Evolutionary conservation across 2,329 filamentous ascomycete species (phyloP), one percentile per base, ranked within the genome.

Genomic region (Hypoxylon sp.): DNA sequence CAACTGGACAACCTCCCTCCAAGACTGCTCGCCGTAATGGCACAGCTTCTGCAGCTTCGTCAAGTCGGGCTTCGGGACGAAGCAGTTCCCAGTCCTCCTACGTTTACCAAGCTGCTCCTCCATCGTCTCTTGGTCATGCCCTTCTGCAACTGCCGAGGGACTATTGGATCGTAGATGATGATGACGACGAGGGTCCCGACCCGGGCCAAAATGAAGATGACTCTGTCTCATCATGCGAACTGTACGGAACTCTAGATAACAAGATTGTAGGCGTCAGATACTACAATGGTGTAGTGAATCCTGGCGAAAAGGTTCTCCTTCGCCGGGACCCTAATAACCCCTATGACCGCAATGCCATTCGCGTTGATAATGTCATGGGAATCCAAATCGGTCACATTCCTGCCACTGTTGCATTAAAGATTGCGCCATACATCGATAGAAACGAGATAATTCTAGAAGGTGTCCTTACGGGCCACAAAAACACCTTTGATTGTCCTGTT

Each of bases 371-470:
- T 78, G 92, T 95, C 13, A 86, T 92, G 75, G 87, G 89, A 14
- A 78, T 80, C 6, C 93, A 97, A 75, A 92, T 97, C 73, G 94
- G 94, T 0, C 93, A 97, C 79, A 83, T 97, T 44, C 91, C 92
- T 6, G 84, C 88, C 11, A 83, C 81, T 0, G 76, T 93, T 22
- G 93, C 90, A 0, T 81, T 84, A n/a, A 95, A 92, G 78, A 81
- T 97, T 59, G 89, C 92, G 0, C 87, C 86, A 1, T 94, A 93
- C 76, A 85, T 97, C 76, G 91, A 93, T 73, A 79, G 80, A 1
- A 83, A 83, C 58, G 85, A 85, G 17, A 81, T 96, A 7, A 76
- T 87, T 1, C 77, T 95, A 6, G 94, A 97, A 77, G 92, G 89
- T 0, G 81, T 87, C 14, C 85, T 97, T 50, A 88, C 86, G 4